Conservation (phyloP, 2,329 filamentous ascomycete species). For the Tolypocladium paradoxum region DNA sequence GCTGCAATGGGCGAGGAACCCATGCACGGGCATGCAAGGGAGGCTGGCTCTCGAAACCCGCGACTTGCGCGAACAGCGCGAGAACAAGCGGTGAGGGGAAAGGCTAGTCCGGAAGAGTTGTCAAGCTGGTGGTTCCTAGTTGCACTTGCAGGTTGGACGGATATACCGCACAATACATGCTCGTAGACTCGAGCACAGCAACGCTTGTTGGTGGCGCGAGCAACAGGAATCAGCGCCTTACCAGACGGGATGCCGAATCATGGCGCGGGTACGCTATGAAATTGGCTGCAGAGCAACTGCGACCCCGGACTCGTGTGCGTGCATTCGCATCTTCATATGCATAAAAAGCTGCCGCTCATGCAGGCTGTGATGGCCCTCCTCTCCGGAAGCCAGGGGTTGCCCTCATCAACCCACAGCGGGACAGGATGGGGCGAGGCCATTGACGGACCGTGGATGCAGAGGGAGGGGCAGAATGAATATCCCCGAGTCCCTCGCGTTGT, state of each 20-base stretch:
- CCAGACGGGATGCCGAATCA: neutral
- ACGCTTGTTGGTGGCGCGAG: neutral
- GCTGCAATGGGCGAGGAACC: neutral
- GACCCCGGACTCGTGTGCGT: neutral
- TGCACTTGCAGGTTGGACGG: neutral
- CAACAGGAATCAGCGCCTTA: neutral
- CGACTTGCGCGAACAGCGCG: constrained; percentile 2
- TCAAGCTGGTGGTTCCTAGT: neutral
- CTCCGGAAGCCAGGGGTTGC: neutral
- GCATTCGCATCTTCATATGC: neutral
- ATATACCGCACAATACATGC: neutral
- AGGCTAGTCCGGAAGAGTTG: neutral
- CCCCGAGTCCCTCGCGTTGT: neutral
- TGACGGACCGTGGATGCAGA: neutral
- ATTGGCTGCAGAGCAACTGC: neutral
- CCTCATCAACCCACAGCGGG: neutral
- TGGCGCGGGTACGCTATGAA: too few relatives aligned
- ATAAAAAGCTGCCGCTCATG: neutral
- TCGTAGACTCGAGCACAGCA: neutral
- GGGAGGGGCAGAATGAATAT: neutral
- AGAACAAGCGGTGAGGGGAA: constrained; percentile 8
- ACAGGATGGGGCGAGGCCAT: neutral
- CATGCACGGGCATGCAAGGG: constrained; percentile 9
- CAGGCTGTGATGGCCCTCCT: neutral
- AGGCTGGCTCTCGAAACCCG: constrained; percentile 4